Percentiles rank a stretch among this genome's conserved stretches.
phyloP scores from a whole-genome alignment of 2,329 filamentous ascomycete genomes.

The Scleromitrula shiraiana region DNA sequence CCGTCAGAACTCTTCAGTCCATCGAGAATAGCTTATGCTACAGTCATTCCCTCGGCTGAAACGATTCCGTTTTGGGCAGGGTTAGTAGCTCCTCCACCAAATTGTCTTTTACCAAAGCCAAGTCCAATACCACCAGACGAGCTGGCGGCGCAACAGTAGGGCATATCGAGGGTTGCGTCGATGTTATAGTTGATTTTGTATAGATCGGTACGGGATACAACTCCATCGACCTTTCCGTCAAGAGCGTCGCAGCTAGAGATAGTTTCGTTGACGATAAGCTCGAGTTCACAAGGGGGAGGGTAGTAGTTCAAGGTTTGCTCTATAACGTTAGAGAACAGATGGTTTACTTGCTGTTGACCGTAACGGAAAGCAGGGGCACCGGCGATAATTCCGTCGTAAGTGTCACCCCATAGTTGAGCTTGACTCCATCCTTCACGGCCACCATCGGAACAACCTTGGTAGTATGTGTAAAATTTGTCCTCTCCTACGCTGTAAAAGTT shows the following conservation, averaged over 20 bases:
- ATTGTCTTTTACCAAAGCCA: too few species aligned
- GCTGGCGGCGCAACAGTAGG: too few species aligned
- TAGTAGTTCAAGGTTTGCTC: slow-evolving; percentile 36
- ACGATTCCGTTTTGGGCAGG: too few species aligned
- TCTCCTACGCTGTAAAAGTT: slow-evolving; percentile 32
- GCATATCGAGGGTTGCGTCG: too few species aligned
- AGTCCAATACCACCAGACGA: too few species aligned
- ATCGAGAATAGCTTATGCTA: too few species aligned
- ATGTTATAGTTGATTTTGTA: too few species aligned
- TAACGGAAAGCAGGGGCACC: slow-evolving; percentile 42
- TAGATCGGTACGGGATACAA: slow-evolving; percentile 42
- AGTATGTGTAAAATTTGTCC: slow-evolving; percentile 15
- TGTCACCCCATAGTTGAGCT: slow-evolving; percentile 33
- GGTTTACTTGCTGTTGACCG: slow-evolving; percentile 38
- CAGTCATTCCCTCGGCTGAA: too few species aligned
- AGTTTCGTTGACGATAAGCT: slow-evolving; percentile 45
- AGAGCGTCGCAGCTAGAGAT: slow-evolving; percentile 47
- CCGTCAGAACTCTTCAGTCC: too few species aligned
- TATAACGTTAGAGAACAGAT: slow-evolving; percentile 33
- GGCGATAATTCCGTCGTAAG: slow-evolving; percentile 38
- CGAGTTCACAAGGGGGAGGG: slow-evolving; percentile 38
- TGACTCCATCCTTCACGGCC: slow-evolving; percentile 42
- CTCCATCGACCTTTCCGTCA: slow-evolving; percentile 46
- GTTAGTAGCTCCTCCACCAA: too few species aligned
- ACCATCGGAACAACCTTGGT: slow-evolving; percentile 38